Evolutionary conservation across 148 eudicot species (phyloP), one percentile per base, ranked within the genome.

Genomic region (Vaccinium myrtillus): DNA sequence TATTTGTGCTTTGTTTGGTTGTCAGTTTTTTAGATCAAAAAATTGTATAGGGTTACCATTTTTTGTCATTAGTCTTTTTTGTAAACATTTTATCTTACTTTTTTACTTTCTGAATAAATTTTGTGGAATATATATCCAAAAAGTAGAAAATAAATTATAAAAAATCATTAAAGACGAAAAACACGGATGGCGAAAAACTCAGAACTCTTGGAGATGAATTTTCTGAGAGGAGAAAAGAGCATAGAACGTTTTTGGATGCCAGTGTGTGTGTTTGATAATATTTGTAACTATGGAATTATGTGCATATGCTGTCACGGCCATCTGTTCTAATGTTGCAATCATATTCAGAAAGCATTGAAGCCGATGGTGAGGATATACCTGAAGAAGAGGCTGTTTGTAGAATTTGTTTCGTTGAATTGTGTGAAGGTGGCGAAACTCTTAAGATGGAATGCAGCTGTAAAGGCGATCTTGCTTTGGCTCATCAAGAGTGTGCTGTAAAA

Each of bases 341-440:
- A 4, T 83, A 58, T 83, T n/a, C 90, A 95, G 98, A 92, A 65
- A 86, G 90, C 50, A 69, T 77, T 70, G 97, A 93, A 77, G 86
- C 63, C 46, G 91, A 86, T 85, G 91, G 90, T 69, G 95, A 93
- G 90, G 99, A 97, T 85, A 97, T 95, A 88, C 93, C 93, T 1
- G 98, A 97, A 90, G 99, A 97, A 70, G 98, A 95, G 79, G 98
- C 99, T 25, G 97, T 97, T 87, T 97, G 99, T 58, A 90, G 99
- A 86, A 95, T 95, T 80, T 97, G 99, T 87, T 80, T 97, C 18
- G 91, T 92, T 82, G 98, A 95, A 81, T 87, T 93, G 86, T 87
- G 94, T 85, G 99, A 97, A 90, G 98, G 93, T 36, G 96, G 98
- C 27, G 98, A 95, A 89, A 97, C 99, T 25, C 91, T 97, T 21